Conservation (phyloP, 1,284 basidiomycete genomes). For the Malassezia vespertilionis region DNA sequence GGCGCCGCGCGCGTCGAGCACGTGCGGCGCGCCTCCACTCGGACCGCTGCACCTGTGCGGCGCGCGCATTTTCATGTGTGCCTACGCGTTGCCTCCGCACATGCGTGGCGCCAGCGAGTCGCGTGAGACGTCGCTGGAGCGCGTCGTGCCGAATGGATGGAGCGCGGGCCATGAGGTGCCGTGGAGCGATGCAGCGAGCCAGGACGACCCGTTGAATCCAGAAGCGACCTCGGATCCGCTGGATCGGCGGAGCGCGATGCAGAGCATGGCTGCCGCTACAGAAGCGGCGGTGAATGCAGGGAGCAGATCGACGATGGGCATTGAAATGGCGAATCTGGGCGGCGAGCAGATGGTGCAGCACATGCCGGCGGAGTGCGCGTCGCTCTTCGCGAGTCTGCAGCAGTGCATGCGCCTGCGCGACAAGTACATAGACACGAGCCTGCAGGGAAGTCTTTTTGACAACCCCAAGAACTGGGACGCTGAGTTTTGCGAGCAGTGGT, state of each 20-base stretch:
- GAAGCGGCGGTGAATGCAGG: conserved; percentile 5
- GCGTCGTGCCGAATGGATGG: background rate
- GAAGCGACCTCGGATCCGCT: too few species aligned
- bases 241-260: too few species aligned
- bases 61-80: too few species aligned
- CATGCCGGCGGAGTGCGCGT: conserved; percentile 34
- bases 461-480: conserved; percentile 48
- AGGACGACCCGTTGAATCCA: background rate
- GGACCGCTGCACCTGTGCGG: too few species aligned
- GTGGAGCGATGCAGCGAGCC: background rate
- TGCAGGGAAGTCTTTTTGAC: conserved; percentile 40
- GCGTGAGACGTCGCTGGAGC: conserved; percentile 9
- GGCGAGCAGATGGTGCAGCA: conserved; percentile 12
- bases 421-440: conserved; percentile 41
- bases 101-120: background rate
- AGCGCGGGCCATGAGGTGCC: background rate
- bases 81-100: background rate
- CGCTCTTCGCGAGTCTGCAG: conserved; percentile 36
- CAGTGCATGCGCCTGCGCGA: conserved; percentile 40
- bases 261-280: conserved; percentile 1
- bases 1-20: background rate
- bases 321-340: background rate
- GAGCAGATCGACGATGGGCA: conserved; percentile 1
- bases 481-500: conserved; percentile 33
- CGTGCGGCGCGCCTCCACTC: background rate